Conservation (phyloP, 1,284 basidiomycete species). For the Ceratobasidium sp. region DNA sequence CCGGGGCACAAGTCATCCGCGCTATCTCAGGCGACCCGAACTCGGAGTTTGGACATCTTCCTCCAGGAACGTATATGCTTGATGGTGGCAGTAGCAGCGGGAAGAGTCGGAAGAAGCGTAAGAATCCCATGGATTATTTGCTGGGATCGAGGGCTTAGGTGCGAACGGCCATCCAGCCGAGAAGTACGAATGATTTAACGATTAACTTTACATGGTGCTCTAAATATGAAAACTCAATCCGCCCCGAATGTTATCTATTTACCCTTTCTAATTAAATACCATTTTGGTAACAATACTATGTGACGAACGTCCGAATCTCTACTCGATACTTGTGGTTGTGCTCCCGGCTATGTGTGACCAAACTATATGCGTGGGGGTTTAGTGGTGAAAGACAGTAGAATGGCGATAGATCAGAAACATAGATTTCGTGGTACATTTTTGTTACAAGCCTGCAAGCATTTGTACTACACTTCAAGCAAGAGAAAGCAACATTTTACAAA, state of each 20-base stretch:
- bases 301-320: too few species aligned
- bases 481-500: background rate
- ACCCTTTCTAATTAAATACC: too few species aligned
- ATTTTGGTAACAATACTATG: too few species aligned
- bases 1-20: constrained; percentile 11
- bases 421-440: background rate
- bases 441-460: constrained; percentile 5
- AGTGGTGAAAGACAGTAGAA: too few species aligned
- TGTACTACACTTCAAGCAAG: background rate
- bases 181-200: background rate
- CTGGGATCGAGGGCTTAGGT: background rate
- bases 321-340: too few species aligned
- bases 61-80: constrained; percentile 38
- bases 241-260: background rate
- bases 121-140: background rate
- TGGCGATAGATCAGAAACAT: too few species aligned
- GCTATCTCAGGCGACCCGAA: constrained; percentile 15
- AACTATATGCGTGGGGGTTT: too few species aligned
- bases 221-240: too few species aligned
- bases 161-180: background rate
- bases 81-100: background rate
- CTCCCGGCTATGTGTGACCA: too few species aligned
- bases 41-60: constrained; percentile 31
- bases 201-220: background rate
- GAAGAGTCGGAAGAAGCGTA: background rate